These are phyloP conservation scores for Paraconiothyrium sp. DNA, from an alignment of 2,329 filamentous ascomycete genomes.

Conservation along the genomic window DNA sequence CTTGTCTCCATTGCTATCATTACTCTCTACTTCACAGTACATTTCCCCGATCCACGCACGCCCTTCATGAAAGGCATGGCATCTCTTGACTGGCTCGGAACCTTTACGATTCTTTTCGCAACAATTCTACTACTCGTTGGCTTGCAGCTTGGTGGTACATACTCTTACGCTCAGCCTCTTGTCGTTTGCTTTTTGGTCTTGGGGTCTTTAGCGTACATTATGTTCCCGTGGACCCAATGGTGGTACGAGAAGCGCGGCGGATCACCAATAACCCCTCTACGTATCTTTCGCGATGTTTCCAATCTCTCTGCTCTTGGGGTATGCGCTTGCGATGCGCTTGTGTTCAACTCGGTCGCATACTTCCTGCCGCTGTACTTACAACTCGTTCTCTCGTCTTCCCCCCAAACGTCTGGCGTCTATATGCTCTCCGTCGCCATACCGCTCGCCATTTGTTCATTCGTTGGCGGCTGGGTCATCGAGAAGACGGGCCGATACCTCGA, in stretches of 20 bases:
- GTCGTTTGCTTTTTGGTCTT: constrained; percentile 63
- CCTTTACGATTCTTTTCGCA: constrained; percentile 58
- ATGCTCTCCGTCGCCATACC: constrained; percentile 66
- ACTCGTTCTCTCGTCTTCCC: constrained; percentile 68
- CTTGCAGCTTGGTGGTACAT: constrained; percentile 61
- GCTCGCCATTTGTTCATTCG: constrained; percentile 58
- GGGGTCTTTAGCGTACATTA: constrained; percentile 54
- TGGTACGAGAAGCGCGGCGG: constrained; percentile 67
- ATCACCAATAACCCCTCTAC: constrained; percentile 75
- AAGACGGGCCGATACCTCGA: constrained; percentile 55
- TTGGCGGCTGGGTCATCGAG: constrained; percentile 58
- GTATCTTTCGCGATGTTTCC: constrained; percentile 66
- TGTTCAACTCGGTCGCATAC: constrained; percentile 73
- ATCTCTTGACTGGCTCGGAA: constrained; percentile 65
- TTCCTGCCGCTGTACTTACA: constrained; percentile 81
- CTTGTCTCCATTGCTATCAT: constrained; percentile 60
- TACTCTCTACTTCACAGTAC: constrained; percentile 61
- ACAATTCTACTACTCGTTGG: constrained; percentile 63
- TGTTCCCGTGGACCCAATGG: constrained; percentile 70
- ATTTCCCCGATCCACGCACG: constrained; percentile 63
- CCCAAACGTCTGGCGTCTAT: constrained; percentile 66
- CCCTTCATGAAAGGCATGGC: constrained; percentile 55
- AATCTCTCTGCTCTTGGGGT: constrained; percentile 66
- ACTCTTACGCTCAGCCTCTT: constrained; percentile 58
- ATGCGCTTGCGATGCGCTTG: constrained; percentile 61